Evolutionary conservation across 306 rosid species (phyloP).

Genomic region (Medicago lupulina): DNA sequence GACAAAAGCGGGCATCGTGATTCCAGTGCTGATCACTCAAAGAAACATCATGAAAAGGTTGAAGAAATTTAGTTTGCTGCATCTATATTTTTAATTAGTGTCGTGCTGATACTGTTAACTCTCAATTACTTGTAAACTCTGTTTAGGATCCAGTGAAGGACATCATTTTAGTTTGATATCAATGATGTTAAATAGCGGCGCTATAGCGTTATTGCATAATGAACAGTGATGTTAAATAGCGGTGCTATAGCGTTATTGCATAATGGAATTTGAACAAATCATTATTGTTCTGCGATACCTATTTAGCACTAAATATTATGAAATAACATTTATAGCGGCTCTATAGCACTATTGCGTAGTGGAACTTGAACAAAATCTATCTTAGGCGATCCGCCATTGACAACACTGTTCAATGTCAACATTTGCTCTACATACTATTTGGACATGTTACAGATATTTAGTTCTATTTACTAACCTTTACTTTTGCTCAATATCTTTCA

Average conservation of each 20-base stretch:
- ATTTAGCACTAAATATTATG: background rate
- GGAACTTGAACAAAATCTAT: background rate
- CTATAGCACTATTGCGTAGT: background rate
- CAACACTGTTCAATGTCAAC: background rate
- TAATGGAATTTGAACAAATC: background rate
- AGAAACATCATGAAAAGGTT: constrained; percentile 98
- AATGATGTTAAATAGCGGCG: background rate
- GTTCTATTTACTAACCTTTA: constrained; percentile 23
- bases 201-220: background rate
- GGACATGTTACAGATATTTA: constrained; percentile 14
- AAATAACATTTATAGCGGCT: background rate
- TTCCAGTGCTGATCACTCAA: constrained; percentile 78
- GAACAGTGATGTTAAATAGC: background rate
- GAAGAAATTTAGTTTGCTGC: constrained; percentile 41
- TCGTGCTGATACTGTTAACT: background rate
- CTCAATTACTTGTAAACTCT: constrained; percentile 32
- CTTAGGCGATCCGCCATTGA: background rate
- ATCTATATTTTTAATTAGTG: constrained; percentile 12
- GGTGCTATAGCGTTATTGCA: background rate
- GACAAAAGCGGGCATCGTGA: constrained; percentile 88
- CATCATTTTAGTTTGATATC: constrained; percentile 24
- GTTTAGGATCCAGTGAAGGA: constrained; percentile 6
- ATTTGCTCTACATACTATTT: constrained; percentile 16
- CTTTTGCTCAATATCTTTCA: constrained; percentile 50
- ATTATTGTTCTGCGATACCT: background rate